phyloP scores from a whole-genome alignment of 1,139 yeast genomes.

The Suhomyces coccinellae region DNA sequence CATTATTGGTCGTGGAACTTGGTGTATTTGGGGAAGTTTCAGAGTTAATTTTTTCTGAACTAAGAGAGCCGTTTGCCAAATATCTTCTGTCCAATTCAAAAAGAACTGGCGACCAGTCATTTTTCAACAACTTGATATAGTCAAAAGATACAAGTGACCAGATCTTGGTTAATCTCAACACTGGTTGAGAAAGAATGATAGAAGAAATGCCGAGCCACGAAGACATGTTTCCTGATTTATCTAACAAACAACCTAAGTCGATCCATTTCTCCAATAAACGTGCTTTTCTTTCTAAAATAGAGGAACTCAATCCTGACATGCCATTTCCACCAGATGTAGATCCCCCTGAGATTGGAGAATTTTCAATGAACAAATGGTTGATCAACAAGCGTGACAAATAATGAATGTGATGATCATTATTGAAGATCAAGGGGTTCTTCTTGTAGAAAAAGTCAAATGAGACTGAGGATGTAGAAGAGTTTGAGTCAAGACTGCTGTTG shows the following conservation, averaged over 20 bases:
- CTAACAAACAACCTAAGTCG: slow-evolving; percentile 74
- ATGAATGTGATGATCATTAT: slow-evolving; percentile 66
- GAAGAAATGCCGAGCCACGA: slow-evolving; percentile 94
- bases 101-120: slow-evolving; percentile 93
- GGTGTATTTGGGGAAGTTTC: slow-evolving; percentile 13
- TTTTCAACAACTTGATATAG: slow-evolving; percentile 61
- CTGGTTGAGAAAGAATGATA: slow-evolving; percentile 77
- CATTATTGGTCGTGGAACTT: slow-evolving; percentile 14
- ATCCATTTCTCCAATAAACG: slow-evolving; percentile 80
- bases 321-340: not conserved
- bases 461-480: slow-evolving; percentile 10
- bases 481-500: slow-evolving; percentile 17
- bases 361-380: slow-evolving; percentile 66
- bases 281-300: slow-evolving; percentile 54
- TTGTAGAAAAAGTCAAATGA: slow-evolving; percentile 38
- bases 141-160: slow-evolving; percentile 76
- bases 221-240: slow-evolving; percentile 87
- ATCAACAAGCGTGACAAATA: slow-evolving; percentile 71
- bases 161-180: slow-evolving; percentile 67
- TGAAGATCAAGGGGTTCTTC: slow-evolving; percentile 59
- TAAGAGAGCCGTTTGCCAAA: slow-evolving; percentile 41
- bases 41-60: slow-evolving; percentile 10
- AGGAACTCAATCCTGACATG: slow-evolving; percentile 13
- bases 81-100: slow-evolving; percentile 83
- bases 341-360: slow-evolving; percentile 13